These are phyloP conservation scores for Vigna nakashimae DNA, from an alignment of 306 rosid species.

Conservation along the genomic window DNA sequence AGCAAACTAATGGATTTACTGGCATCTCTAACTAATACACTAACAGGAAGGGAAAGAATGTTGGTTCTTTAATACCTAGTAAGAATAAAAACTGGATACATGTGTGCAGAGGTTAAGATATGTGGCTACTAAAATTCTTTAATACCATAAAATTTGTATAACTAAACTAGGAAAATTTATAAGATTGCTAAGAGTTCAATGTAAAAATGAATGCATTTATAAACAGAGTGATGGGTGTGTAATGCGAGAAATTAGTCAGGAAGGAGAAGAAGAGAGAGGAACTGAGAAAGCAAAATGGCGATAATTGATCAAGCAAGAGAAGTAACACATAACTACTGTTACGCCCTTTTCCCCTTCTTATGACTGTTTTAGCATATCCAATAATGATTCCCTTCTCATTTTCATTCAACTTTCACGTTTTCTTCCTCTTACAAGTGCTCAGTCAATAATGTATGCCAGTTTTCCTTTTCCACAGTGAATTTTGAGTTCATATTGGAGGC, in stretches of 20 bases:
- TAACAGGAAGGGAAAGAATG: background rate
- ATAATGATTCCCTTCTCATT: too few relatives aligned
- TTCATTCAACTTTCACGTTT: background rate
- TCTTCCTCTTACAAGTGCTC: background rate
- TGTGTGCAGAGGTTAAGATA: background rate
- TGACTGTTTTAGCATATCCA: background rate
- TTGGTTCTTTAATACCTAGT: background rate
- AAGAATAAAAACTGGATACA: background rate
- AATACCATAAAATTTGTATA: background rate
- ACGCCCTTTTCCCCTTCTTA: too few relatives aligned
- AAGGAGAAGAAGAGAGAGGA: background rate
- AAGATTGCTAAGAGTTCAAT: background rate
- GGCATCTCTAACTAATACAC: background rate
- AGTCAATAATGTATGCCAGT: too few relatives aligned
- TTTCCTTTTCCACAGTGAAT: background rate
- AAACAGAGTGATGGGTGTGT: background rate
- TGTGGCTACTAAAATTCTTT: constrained; percentile 1
- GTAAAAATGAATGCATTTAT: background rate
- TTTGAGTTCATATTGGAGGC: background rate
- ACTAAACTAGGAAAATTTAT: background rate
- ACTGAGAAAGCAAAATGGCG: background rate
- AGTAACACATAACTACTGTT: background rate
- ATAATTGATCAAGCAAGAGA: background rate
- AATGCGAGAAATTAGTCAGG: background rate
- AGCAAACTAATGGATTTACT: background rate